These are phyloP conservation scores for Nissolia schottii DNA, from an alignment of 306 rosid species.

Conservation along the genomic window DNA sequence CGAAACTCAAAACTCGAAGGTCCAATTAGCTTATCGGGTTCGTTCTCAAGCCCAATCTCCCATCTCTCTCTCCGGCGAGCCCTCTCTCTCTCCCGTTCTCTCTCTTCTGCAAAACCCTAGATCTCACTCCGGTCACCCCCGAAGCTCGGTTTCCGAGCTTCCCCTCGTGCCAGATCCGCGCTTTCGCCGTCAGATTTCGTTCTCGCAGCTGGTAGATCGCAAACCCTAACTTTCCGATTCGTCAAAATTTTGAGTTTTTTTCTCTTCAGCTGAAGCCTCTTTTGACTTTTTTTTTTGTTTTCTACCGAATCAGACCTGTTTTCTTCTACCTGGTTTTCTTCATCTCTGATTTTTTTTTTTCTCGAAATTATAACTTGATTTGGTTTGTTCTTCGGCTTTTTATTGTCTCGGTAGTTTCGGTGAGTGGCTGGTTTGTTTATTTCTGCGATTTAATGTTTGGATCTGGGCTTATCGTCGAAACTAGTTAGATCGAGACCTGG, in stretches of 20 bases:
- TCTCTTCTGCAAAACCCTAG: conserved; percentile 62
- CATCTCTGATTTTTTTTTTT: not conserved
- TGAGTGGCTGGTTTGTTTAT: not conserved
- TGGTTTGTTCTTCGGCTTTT: not conserved
- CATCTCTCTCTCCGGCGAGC: conserved; percentile 29
- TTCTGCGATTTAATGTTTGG: not conserved
- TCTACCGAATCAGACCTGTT: too few species aligned
- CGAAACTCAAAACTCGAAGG: conserved; percentile 38
- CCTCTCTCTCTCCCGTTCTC: conserved; percentile 30
- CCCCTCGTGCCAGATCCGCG: conserved; percentile 2
- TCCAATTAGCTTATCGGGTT: conserved; percentile 91
- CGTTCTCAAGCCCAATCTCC: conserved; percentile 74
- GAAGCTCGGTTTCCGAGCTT: conserved; percentile 45
- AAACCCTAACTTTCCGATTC: conserved; percentile 1
- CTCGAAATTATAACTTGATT: not conserved
- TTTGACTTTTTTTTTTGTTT: not conserved
- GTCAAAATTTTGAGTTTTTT: not conserved
- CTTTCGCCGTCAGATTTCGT: not conserved
- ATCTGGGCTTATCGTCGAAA: conserved; percentile 38
- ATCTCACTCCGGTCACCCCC: conserved; percentile 45
- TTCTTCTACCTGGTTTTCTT: not conserved
- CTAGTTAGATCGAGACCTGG: conserved; percentile 24
- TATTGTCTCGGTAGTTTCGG: not conserved
- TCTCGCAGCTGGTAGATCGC: conserved; percentile 27
- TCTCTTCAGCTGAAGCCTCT: not conserved